Evolutionary conservation across 352 stramenopile genomes (phyloP).

Genomic region (Thalassiosira livingstoniorum): DNA sequence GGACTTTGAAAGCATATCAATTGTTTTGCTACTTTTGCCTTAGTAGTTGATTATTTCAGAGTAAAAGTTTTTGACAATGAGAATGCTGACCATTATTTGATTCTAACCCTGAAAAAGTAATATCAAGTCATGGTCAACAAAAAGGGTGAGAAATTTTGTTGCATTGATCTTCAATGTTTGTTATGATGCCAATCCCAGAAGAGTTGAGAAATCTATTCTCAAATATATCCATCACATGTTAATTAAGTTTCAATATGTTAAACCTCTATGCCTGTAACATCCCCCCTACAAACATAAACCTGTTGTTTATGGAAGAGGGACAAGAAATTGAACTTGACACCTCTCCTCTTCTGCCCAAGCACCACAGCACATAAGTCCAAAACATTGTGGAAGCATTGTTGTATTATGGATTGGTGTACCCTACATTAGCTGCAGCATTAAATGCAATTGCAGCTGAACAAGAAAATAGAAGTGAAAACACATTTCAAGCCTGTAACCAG

Average conservation of each 20-base stretch:
- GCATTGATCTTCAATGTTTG: too few species aligned
- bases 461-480: not conserved
- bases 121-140: too few species aligned
- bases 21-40: too few species aligned
- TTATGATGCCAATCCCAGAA: too few species aligned
- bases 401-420: constrained; percentile 1
- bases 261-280: not conserved
- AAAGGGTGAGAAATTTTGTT: too few species aligned
- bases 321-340: constrained; percentile 8
- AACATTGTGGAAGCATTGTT: not conserved
- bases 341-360: not conserved
- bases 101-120: not conserved
- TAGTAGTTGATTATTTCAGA: too few species aligned
- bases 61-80: too few species aligned
- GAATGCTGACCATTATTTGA: too few species aligned
- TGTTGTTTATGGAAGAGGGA: not conserved
- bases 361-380: constrained; percentile 12
- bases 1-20: too few species aligned
- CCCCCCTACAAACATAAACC: constrained; percentile 9
- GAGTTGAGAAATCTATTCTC: constrained; percentile 1
- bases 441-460: constrained; percentile 26
- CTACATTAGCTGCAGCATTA: not conserved
- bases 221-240: not conserved
- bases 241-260: not conserved
- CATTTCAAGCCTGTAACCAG: not conserved